Conservation (phyloP, 1,139 yeast genomes). For the Yamadazyma membranifaciens region DNA sequence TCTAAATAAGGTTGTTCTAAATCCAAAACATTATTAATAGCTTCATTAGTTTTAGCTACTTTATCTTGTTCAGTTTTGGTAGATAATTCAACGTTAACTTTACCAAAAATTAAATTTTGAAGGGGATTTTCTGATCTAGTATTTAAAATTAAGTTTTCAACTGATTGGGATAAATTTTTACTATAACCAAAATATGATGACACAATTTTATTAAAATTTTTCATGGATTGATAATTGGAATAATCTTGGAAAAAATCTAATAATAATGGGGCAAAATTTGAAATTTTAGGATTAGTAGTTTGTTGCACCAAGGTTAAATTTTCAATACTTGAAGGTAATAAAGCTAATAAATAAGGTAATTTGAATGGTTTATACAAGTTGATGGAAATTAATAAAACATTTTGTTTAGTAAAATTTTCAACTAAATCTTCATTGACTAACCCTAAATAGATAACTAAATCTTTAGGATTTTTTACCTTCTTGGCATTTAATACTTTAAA, state of each 20-base stretch:
- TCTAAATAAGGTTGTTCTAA: slow-evolving; percentile 80
- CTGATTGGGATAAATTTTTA: slow-evolving; percentile 41
- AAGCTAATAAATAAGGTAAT: slow-evolving; percentile 45
- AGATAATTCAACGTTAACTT: slow-evolving; percentile 25
- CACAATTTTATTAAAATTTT: slow-evolving; percentile 51
- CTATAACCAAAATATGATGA: slow-evolving; percentile 59
- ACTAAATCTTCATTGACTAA: slow-evolving; percentile 43
- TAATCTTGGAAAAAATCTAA: slow-evolving; percentile 72
- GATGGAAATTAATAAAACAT: slow-evolving; percentile 54
- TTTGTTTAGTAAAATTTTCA: slow-evolving; percentile 38
- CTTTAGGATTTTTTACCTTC: slow-evolving; percentile 17
- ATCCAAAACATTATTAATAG: slow-evolving; percentile 44
- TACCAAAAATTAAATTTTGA: slow-evolving; percentile 66
- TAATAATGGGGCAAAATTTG: slow-evolving; percentile 57
- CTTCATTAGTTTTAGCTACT: slow-evolving; percentile 25
- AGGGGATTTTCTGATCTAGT: slow-evolving; percentile 53
- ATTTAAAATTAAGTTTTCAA: slow-evolving; percentile 50
- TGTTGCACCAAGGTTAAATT: slow-evolving; percentile 68
- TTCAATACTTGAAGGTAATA: slow-evolving; percentile 56
- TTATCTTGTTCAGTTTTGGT: slow-evolving; percentile 28
- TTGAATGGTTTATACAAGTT: slow-evolving; percentile 74
- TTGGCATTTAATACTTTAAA: slow-evolving; percentile 14
- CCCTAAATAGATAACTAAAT: slow-evolving; percentile 63
- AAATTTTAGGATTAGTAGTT: slow-evolving; percentile 39
- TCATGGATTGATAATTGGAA: slow-evolving; percentile 45